Evolutionary conservation across 306 rosid species (phyloP), one percentile per base, ranked within the genome.

Genomic region (Quercus parvula): DNA sequence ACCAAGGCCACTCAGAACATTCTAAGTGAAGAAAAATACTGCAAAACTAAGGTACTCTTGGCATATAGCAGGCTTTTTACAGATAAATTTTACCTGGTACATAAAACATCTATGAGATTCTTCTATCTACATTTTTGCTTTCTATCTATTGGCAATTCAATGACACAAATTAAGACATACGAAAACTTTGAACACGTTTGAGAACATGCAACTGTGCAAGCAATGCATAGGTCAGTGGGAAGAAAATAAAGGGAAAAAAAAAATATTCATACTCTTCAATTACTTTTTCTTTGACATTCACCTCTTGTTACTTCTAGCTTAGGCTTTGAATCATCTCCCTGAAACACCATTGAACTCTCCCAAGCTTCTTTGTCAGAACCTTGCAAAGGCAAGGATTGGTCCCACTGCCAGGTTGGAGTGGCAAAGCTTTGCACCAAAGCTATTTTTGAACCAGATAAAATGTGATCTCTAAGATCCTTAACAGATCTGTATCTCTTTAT

Each of bases 251-350:
- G 55, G 55, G 74, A 62, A 79, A 64, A 38, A 7, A 38, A 5
- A 38, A 5, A 80, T 79, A 27, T 35, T 75, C 57, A 64, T 73
- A 58, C 55, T 38, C n/a, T 85, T 63, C 68, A 20, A 49, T 85
- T 83, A 63, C 9, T 84, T 78, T 59, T 76, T 72, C 35, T 82
- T 71, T 79, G 76, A 76, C 61, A 56, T 56, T 66, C 46, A 18
- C 72, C 69, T 80, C 75, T 79, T 77, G 31, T 77, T 2, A 70
- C 87, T 38, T 66, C 81, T 41, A 63, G 75, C 33, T 83, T 75
- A 73, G 75, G 82, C 81, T 81, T 85, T 83, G 81, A 83, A 76
- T 81, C 85, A 25, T 73, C 84, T 51, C 73, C 70, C 58, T 81
- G 79, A 17, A 69, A 33, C 38, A 82, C 70, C 77, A 83, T 46